Conservation (phyloP, 202 grass and related monocot genomes). For the Elaeis oleifera region DNA sequence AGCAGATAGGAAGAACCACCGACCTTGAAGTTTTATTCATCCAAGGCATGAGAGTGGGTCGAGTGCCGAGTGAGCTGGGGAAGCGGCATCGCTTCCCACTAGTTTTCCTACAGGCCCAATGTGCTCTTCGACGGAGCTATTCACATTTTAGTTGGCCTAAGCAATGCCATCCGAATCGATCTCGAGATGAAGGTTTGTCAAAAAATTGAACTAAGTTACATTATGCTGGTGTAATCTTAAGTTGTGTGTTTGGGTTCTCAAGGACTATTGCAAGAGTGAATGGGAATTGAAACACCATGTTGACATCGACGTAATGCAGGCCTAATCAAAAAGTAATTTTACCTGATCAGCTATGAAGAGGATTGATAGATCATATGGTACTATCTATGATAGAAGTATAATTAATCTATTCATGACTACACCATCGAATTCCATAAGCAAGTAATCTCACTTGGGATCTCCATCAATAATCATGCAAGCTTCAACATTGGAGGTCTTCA, state of each 20-base stretch:
- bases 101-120: conserved; percentile 7
- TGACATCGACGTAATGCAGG: conserved; percentile 1
- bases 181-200: not conserved
- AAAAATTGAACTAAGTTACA: conserved; percentile 3
- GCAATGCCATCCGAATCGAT: conserved; percentile 11
- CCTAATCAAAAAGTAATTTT: too few species aligned
- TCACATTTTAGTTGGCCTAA: conserved; percentile 19
- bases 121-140: conserved; percentile 19
- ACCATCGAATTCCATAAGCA: too few species aligned
- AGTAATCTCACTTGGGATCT: too few species aligned
- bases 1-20: not conserved
- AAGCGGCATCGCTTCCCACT: conserved; percentile 4
- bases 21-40: conserved; percentile 25
- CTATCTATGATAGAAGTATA: too few species aligned
- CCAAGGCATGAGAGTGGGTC: conserved; percentile 15
- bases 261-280: conserved; percentile 6
- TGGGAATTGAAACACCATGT: conserved; percentile 18
- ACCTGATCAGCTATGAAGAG: too few species aligned
- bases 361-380: too few species aligned
- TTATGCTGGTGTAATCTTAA: conserved; percentile 8
- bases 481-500: too few species aligned
- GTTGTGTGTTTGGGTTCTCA: conserved; percentile 29
- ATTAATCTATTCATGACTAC: too few species aligned
- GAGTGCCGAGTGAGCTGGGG: not conserved
- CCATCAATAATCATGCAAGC: too few species aligned